Base-by-base conservation (phyloP, 768 basidiomycete species). In the Suillus clintonianus region DNA sequence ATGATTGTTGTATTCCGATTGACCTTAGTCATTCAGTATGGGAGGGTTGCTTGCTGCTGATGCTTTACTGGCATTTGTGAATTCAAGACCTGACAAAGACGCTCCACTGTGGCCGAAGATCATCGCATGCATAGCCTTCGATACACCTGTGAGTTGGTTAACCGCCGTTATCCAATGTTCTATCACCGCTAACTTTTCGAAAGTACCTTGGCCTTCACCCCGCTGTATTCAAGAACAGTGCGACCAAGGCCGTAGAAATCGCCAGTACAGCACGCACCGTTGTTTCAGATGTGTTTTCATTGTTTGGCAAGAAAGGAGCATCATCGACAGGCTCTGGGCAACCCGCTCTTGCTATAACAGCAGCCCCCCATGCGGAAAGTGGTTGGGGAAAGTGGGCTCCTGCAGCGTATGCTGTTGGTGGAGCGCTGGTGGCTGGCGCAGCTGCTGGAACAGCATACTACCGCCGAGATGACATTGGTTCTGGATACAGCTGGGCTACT, bases 171-270 rank as follows among this genome's bases (percentile, higher is more conserved):
- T 60, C 30, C 50, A 39, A 34, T 45, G 19, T 39, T 45, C 30
- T 43, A 43, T 8, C 17, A 22, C 56, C 64, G 39, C 22, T 9
- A 13, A 48, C 63, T 9, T 64, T 27, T 27, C 68, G n/a, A 10
- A 67, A 97, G 94, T 97, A 90, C 77, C 85, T 94, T 24, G 95
- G 96, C 15, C 78, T 98, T 24, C 88, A 97, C 68, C 95, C 95
- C 0, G 80, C 80, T 61, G 87, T 95, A 39, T 92, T 95, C 82
- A 95, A 94, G 79, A 88, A 94, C 73, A 83, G 84, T 50, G 88
- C 92, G 0, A 88, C 87, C 0, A 90, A 92, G 71, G 91, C 87
- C 1, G 82, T 86, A 5, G 85, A 87, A 65, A 90, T 91, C 69
- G 89, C 89, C 5, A 83, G 82, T 55, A 78, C 85, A 14, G 94